phyloP scores from a whole-genome alignment of 176 grass and related monocot species.

The Oryza nivara region DNA sequence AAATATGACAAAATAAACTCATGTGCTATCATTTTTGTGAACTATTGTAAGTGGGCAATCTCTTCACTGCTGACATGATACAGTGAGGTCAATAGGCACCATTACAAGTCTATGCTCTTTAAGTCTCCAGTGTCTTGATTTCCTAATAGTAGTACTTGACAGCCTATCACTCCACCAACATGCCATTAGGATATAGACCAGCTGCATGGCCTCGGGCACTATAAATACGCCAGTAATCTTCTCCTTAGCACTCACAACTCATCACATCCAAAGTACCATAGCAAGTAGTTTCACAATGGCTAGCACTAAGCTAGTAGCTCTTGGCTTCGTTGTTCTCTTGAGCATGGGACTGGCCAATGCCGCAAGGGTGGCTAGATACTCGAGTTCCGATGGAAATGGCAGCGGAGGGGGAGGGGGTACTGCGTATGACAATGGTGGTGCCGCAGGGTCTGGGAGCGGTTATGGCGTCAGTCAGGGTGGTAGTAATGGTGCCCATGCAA shows the following conservation, averaged over 20 bases:
- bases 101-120: not conserved
- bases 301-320: not conserved
- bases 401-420: not conserved
- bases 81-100: not conserved
- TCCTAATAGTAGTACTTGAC: not conserved
- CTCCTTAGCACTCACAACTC: not conserved
- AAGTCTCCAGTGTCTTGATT: not conserved
- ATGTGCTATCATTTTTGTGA: no score
- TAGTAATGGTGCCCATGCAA: not conserved
- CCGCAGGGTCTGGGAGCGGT: slow-evolving; percentile 4
- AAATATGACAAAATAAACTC: not conserved
- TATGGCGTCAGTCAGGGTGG: not conserved
- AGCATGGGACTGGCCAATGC: slow-evolving; percentile 17
- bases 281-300: not conserved
- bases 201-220: not conserved
- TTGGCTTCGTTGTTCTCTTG: not conserved
- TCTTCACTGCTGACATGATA: not conserved
- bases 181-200: not conserved
- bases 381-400: not conserved
- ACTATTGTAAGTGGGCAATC: no score
- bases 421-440: not conserved
- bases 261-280: not conserved
- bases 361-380: slow-evolving; percentile 15
- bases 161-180: not conserved
- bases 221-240: not conserved